Conservation (phyloP, 2,329 filamentous ascomycete genomes). For the Apiospora pterosperma region DNA sequence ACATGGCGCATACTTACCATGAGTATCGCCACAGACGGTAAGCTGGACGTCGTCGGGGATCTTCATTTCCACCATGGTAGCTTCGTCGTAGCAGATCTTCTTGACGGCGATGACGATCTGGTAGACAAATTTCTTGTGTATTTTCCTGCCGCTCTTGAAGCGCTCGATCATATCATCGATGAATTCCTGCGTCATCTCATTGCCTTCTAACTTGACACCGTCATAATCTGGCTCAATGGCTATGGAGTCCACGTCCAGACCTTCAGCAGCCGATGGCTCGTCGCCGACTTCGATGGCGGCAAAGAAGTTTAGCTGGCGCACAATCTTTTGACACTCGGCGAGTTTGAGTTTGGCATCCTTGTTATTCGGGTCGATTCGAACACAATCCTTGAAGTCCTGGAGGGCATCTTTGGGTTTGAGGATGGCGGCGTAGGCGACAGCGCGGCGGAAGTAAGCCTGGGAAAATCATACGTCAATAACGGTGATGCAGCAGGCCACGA, state of each 20-base stretch:
- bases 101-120: conserved; percentile 90
- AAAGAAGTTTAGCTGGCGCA: conserved; percentile 88
- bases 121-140: conserved; percentile 95
- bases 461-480: conserved; percentile 9
- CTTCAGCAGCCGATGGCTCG: conserved; percentile 87
- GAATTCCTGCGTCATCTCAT: conserved; percentile 93
- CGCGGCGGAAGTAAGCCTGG: conserved; percentile 91
- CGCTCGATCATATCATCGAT: conserved; percentile 95
- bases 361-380: conserved; percentile 82
- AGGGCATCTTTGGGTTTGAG: conserved; percentile 84
- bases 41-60: conserved; percentile 74
- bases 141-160: conserved; percentile 93
- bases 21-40: conserved; percentile 96
- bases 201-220: conserved; percentile 65
- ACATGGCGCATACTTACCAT: conserved; percentile 57
- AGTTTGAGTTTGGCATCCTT: conserved; percentile 89
- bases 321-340: conserved; percentile 90
- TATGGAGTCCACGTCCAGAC: conserved; percentile 84
- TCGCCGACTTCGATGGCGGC: conserved; percentile 93
- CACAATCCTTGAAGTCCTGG: conserved; percentile 87
- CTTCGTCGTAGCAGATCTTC: conserved; percentile 85
- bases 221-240: conserved; percentile 81
- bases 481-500: not conserved
- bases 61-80: conserved; percentile 94
- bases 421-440: conserved; percentile 87